A percentile compares a stretch with the other conserved stretches of the same genome.
Evolutionary conservation across 805 yeast species (phyloP).

Genomic region (Torulaspora quercuum): DNA sequence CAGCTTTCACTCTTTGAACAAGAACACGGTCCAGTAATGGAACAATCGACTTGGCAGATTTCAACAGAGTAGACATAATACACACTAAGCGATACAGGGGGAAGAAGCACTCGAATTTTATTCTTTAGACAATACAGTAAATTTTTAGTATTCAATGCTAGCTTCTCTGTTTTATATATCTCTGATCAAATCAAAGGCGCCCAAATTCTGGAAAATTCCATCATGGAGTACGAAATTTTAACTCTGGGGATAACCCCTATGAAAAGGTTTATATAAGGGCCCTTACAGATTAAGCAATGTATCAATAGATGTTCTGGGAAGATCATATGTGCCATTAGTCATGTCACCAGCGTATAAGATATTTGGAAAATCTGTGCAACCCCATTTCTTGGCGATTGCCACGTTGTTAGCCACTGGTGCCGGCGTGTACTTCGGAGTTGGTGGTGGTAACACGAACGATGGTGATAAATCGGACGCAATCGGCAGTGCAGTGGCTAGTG

Average conservation of each 20-base stretch:
- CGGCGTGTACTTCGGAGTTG: constrained; percentile 16
- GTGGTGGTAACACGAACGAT: constrained; percentile 11
- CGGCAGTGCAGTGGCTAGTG: neutral
- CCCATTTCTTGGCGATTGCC: constrained; percentile 81
- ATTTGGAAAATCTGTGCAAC: constrained; percentile 77
- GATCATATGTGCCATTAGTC: too few relatives aligned
- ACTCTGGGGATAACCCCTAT: too few relatives aligned
- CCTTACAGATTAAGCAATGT: too few relatives aligned
- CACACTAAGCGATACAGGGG: too few relatives aligned
- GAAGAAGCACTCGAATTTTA: too few relatives aligned
- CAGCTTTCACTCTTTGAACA: constrained; percentile 91
- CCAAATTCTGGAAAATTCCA: constrained; percentile 14
- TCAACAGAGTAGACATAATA: constrained; percentile 55
- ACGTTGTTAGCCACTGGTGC: constrained; percentile 41
- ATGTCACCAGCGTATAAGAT: constrained; percentile 59
- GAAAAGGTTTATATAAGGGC: too few relatives aligned
- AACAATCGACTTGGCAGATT: constrained; percentile 79
- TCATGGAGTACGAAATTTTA: constrained; percentile 5
- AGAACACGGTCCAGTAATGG: constrained; percentile 95
- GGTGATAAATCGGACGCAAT: neutral
- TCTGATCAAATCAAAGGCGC: too few relatives aligned
- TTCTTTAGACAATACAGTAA: too few relatives aligned
- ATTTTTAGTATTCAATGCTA: too few relatives aligned
- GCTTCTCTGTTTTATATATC: too few relatives aligned
- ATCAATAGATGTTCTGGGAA: too few relatives aligned